phyloP scores from a whole-genome alignment of 305 asterid species.

The Fraxinus ornus region DNA sequence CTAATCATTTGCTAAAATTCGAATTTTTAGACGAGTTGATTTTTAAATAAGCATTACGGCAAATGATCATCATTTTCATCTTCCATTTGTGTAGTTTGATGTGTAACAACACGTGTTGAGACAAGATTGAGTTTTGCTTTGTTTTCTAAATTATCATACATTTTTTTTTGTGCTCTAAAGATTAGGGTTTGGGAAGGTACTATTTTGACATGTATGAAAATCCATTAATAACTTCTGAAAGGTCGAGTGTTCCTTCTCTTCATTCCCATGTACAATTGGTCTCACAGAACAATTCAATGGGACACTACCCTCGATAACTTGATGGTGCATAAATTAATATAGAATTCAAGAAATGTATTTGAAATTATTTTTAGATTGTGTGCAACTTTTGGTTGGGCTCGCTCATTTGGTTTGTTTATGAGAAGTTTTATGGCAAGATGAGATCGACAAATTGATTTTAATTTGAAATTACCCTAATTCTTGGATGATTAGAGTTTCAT shows the following conservation, averaged over 20 bases:
- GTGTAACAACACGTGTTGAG: conserved; percentile 52
- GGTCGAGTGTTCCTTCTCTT: neutral
- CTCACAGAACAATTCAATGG: neutral
- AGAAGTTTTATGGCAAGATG: neutral
- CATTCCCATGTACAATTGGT: neutral
- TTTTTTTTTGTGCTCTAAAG: conserved; percentile 38
- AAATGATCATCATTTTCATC: neutral
- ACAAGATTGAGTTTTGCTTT: conserved; percentile 29
- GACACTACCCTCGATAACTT: neutral
- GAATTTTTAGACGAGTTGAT: conserved; percentile 27
- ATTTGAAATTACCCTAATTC: neutral
- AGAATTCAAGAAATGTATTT: neutral
- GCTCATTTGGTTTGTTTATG: neutral
- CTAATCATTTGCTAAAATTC: neutral
- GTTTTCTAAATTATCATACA: neutral
- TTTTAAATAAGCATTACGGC: neutral
- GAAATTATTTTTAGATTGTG: neutral
- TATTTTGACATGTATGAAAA: conserved; percentile 21
- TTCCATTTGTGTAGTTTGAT: conserved; percentile 41
- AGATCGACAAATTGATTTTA: neutral
- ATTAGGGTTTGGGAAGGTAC: conserved; percentile 53
- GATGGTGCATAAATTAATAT: neutral
- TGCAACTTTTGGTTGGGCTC: neutral
- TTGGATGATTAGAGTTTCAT: neutral
- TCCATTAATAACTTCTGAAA: neutral